Evolutionary conservation across 139 green algal species (phyloP).

Genomic region (Tetraselmis chui): DNA sequence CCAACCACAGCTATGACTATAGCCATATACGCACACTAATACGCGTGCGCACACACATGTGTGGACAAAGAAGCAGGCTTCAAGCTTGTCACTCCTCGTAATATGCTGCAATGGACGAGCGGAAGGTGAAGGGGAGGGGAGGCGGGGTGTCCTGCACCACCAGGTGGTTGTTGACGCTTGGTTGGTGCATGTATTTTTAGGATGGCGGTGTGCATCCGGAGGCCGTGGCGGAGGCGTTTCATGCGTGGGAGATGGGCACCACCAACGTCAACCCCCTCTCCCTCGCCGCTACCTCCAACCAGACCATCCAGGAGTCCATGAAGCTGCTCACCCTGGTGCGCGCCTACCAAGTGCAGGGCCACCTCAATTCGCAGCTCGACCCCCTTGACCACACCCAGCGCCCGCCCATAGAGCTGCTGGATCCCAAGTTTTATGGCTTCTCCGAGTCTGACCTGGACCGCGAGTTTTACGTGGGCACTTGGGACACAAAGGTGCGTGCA

Average conservation of each 20-base stretch:
- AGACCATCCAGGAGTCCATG: conserved; percentile 93
- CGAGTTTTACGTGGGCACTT: conserved; percentile 96
- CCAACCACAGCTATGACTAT: too few species aligned
- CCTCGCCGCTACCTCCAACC: conserved; percentile 42
- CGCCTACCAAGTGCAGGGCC: conserved; percentile 83
- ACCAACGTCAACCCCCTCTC: background rate
- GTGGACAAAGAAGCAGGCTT: too few species aligned
- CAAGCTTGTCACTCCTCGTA: too few species aligned
- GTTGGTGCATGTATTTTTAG: conserved; percentile 29
- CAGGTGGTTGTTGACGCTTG: too few species aligned
- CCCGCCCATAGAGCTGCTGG: conserved; percentile 50
- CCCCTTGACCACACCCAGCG: conserved; percentile 75
- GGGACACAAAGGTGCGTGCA: conserved; percentile 41
- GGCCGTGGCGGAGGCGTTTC: conserved; percentile 78
- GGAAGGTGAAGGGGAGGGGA: background rate
- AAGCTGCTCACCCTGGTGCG: conserved; percentile 86
- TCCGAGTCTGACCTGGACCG: conserved; percentile 87
- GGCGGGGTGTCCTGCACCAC: background rate
- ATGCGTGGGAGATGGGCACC: conserved; percentile 66
- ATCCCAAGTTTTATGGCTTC: conserved; percentile 90
- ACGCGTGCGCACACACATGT: too few species aligned
- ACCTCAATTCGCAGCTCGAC: conserved; percentile 83
- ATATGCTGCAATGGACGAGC: too few species aligned
- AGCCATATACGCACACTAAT: too few species aligned
- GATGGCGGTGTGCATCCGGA: conserved; percentile 68